Percentiles rank a stretch among this genome's conserved stretches.
Conservation (phyloP, 805 yeast species). For the Candida sphagnicola region DNA sequence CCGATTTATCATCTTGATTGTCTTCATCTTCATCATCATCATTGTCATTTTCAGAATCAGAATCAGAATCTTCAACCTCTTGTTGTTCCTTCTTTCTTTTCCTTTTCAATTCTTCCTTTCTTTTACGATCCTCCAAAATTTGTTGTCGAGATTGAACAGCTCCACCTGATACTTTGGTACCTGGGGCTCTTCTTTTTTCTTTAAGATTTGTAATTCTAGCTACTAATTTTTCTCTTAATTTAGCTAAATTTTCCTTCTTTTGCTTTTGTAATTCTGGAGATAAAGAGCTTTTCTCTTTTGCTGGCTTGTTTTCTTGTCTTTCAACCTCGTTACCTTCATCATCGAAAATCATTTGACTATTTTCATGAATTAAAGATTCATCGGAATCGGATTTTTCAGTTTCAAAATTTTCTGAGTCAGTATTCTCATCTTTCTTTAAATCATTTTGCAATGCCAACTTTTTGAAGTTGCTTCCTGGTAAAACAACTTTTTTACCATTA, state of each 20-base stretch:
- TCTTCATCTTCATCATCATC: conserved; percentile 28
- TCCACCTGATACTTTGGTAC: conserved; percentile 63
- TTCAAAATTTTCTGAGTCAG: conserved; percentile 10
- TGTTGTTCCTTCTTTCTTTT: conserved; percentile 36
- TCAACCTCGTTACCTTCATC: conserved; percentile 46
- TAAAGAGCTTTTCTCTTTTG: conserved; percentile 20
- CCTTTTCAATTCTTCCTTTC: conserved; percentile 42
- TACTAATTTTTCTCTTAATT: conserved; percentile 74
- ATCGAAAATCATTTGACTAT: conserved; percentile 51
- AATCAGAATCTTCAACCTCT: conserved; percentile 39
- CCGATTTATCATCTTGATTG: conserved; percentile 28
- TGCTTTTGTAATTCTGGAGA: conserved; percentile 48
- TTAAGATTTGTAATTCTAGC: conserved; percentile 65
- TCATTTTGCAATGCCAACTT: conserved; percentile 12
- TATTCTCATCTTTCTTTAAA: conserved; percentile 9
- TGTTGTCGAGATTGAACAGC: conserved; percentile 86
- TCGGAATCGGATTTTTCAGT: conserved; percentile 22
- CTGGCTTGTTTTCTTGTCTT: conserved; percentile 6
- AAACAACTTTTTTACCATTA: conserved; percentile 46
- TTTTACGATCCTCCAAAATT: conserved; percentile 60
- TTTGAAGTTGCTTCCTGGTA: conserved; percentile 35
- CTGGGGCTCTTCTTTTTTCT: conserved; percentile 89
- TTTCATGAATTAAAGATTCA: conserved; percentile 19
- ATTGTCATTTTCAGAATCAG: conserved; percentile 21
- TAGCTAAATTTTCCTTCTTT: conserved; percentile 54